Evolutionary conservation across 768 basidiomycete genomes (phyloP), one percentile per base, ranked within the genome.

Genomic region (Butyriboletus loyo): DNA sequence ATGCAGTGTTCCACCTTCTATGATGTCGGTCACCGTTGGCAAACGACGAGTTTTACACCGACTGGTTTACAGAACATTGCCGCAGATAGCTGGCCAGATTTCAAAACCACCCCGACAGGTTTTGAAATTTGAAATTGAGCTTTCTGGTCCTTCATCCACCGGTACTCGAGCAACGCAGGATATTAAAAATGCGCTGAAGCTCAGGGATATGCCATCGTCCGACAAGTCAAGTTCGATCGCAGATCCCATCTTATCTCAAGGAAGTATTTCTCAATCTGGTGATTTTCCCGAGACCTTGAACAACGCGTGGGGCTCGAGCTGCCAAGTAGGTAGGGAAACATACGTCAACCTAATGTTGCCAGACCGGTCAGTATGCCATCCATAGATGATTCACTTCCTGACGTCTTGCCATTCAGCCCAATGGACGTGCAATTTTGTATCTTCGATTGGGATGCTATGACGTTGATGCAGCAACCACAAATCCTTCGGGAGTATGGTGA

Each of bases 351-450:
- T 85, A 19, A 71, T 84, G 74, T 67, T 85, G 58, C 84, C 84
- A 36, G 77, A 84, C 60, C 75, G 82, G 84, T 82, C 45, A 52
- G 61, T 59, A 19, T 40, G 17, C 19, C 30, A 31, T 49, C n/a
- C 7, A 21, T 39, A 36, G 34, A 35, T 32, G n/a, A 9, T 35
- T 37, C 21, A 22, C 28, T 45, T 31, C 15, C 49, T 61, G 42
- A 60, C 39, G 31, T 39, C 38, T 39, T 46, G 32, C 22, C 8
- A 28, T 45, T 47, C 53, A 85, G 84, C 22, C 76, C 81, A 13
- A 75, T 84, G 73, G 85, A 87, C 60, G 59, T 85, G 31, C 81
- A 75, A 28, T 70, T 87, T 48, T 70, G 75, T 27, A 61, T 75
- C 22, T 70, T 73, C 28, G 68, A 75, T 45, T 66, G 64, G 39